Evolutionary conservation across 2,329 filamentous ascomycete species (phyloP).

Genomic region (Fusarium proliferatum): DNA sequence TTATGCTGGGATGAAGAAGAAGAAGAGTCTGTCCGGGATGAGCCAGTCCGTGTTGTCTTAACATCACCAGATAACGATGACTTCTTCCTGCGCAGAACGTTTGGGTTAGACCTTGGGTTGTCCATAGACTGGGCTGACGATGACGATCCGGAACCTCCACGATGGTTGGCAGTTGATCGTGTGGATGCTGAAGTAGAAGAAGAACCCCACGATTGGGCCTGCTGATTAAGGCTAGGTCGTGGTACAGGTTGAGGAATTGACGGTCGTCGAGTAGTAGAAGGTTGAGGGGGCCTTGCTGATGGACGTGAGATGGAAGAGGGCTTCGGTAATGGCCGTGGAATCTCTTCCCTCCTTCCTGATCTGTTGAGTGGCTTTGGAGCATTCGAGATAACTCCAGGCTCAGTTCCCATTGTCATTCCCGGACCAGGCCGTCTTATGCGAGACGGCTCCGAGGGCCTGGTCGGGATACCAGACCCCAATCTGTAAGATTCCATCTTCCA

Average conservation of each 20-base stretch:
- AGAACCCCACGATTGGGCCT: constrained; percentile 57
- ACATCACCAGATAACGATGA: constrained; percentile 58
- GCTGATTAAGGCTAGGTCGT: constrained; percentile 50
- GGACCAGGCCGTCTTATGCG: constrained; percentile 45
- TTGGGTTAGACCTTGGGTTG: constrained; percentile 51
- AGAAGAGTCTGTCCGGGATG: constrained; percentile 55
- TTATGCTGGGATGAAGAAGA: constrained; percentile 58
- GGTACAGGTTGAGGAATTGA: constrained; percentile 40
- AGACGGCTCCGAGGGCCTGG: constrained; percentile 53
- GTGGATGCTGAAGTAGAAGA: constrained; percentile 49
- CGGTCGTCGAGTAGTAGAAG: constrained; percentile 38
- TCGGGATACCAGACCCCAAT: constrained; percentile 54
- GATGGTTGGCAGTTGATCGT: constrained; percentile 47
- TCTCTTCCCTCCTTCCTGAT: constrained; percentile 37
- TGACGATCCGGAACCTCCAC: constrained; percentile 49
- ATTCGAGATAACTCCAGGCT: constrained; percentile 31
- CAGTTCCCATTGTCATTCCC: constrained; percentile 11
- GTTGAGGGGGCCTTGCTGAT: constrained; percentile 39
- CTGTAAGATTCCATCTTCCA: constrained; percentile 58
- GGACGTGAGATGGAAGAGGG: constrained; percentile 30
- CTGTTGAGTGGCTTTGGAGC: constrained; percentile 42
- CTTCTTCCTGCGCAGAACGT: constrained; percentile 62
- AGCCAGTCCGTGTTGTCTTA: constrained; percentile 48
- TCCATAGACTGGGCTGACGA: constrained; percentile 51
- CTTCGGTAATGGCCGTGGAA: constrained; percentile 30